Evolutionary conservation across 768 basidiomycete species (phyloP), one percentile per base, ranked within the genome.

Genomic region (Asterophora lycoperdoides): DNA sequence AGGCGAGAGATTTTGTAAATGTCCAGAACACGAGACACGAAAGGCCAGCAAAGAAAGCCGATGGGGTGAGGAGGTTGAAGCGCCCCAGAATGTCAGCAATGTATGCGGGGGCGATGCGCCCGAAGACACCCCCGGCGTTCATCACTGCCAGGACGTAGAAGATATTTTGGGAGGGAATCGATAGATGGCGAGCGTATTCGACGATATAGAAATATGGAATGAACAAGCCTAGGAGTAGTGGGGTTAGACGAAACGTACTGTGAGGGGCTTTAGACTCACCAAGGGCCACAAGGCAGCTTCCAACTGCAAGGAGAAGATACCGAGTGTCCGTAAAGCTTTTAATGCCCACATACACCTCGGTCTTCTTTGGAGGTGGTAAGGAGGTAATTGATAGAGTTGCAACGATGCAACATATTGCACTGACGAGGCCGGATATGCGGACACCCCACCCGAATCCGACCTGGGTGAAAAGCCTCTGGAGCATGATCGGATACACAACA

Each of bases 171-270:
- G 71, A 44, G 2, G 72, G 51, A 33, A 78, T 64, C 40, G 60
- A 64, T 48, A 74, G 64, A 36, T 71, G 72, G 46, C 69, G 67
- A 15, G 83, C 69, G 61, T 81, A 86, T 42, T 77, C 74, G 17
- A 79, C 76, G 45, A 89, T 79, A 67, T 80, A 89, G 60, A 86
- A 83, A 62, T 78, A 82, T 6, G 86, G 86, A 18, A 80, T 81
- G 65, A 85, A 88, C 4, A 86, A 66, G 20, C 84, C 86, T 87
- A 55, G 4, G 19, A 23, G 8, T 10, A 23, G 8, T 10, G 13
- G 34, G 14, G 26, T 11, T 38, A 29, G 38, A 43, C 3, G 35
- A 37, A 38, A 33, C 19, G n/a, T 37, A 7, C 8, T 9, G 15
- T 43, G 14, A 23, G 50, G 18, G 10, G 44, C 37, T 34, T 36